A percentile compares a stretch with the other conserved stretches of the same genome.
Evolutionary conservation across 805 yeast species (phyloP).

Genomic region (Torulaspora microellipsoides): DNA sequence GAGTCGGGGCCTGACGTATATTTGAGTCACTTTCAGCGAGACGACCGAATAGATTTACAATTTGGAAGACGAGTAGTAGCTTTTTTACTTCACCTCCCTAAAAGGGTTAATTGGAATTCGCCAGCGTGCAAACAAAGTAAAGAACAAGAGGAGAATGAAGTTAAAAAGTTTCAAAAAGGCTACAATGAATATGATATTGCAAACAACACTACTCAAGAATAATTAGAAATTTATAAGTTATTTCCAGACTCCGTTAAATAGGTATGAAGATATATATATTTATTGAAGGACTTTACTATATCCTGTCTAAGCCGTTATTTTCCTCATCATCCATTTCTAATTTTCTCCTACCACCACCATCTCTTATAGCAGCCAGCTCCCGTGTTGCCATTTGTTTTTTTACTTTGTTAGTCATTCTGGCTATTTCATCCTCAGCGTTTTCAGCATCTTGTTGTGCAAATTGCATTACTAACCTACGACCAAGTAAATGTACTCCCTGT

Average conservation of each 20-base stretch:
- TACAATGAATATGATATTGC: constrained; percentile 52
- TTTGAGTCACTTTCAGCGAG: constrained; percentile 30
- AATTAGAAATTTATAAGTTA: too few species aligned
- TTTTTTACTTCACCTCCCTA: constrained; percentile 51
- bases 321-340: constrained; percentile 47
- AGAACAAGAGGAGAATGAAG: constrained; percentile 59
- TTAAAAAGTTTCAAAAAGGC: constrained; percentile 53
- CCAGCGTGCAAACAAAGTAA: constrained; percentile 53
- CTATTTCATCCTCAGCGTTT: constrained; percentile 86
- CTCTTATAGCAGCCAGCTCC: constrained; percentile 64
- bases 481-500: constrained; percentile 93
- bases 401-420: constrained; percentile 82
- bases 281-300: constrained; percentile 8
- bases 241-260: not conserved
- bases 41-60: constrained; percentile 60
- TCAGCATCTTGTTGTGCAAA: constrained; percentile 79
- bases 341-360: constrained; percentile 71
- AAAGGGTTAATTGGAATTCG: constrained; percentile 69
- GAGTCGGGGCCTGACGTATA: constrained; percentile 31
- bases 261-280: not conserved
- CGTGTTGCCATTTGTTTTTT: constrained; percentile 74
- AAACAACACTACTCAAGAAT: not conserved
- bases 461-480: constrained; percentile 90
- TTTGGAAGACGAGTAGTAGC: constrained; percentile 82
- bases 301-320: constrained; percentile 25